Conservation (phyloP, 2,329 filamentous ascomycete genomes). For the Purpureocillium lavendulum region DNA sequence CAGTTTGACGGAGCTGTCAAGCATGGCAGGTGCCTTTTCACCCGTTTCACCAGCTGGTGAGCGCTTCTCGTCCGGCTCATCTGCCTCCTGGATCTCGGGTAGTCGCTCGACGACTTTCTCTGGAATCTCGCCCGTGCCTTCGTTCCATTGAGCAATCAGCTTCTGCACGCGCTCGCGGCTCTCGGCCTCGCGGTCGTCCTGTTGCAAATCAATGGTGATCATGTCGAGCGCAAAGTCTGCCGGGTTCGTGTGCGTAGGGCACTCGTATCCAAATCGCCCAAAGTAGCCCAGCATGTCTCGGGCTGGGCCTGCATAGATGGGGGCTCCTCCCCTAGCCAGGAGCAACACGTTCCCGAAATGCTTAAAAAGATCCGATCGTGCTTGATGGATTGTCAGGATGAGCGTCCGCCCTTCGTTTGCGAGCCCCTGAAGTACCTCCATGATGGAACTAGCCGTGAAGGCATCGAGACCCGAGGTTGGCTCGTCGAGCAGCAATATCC, state of each 20-base stretch:
- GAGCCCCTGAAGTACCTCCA: constrained; percentile 62
- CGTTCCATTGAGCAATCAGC: constrained; percentile 52
- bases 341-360: constrained; percentile 66
- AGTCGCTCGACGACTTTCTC: constrained; percentile 11
- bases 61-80: constrained; percentile 14
- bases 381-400: constrained; percentile 71
- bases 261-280: constrained; percentile 48
- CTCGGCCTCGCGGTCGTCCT: constrained; percentile 51
- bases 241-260: constrained; percentile 63
- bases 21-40: too few relatives aligned
- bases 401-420: constrained; percentile 67
- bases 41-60: too few relatives aligned
- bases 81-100: constrained; percentile 18
- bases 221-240: constrained; percentile 72
- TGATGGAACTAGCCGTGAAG: constrained; percentile 69
- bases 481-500: constrained; percentile 65
- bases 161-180: constrained; percentile 53
- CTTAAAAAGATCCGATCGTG: constrained; percentile 62
- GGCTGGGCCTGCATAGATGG: constrained; percentile 59
- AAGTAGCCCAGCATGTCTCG: constrained; percentile 60
- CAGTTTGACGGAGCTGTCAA: too few relatives aligned
- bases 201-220: constrained; percentile 67
- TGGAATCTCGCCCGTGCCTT: constrained; percentile 4
- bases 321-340: constrained; percentile 59
- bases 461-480: constrained; percentile 70